Evolutionary conservation across 495 filamentous ascomycete species (phyloP).

Genomic region (Gamarada debralockiae): DNA sequence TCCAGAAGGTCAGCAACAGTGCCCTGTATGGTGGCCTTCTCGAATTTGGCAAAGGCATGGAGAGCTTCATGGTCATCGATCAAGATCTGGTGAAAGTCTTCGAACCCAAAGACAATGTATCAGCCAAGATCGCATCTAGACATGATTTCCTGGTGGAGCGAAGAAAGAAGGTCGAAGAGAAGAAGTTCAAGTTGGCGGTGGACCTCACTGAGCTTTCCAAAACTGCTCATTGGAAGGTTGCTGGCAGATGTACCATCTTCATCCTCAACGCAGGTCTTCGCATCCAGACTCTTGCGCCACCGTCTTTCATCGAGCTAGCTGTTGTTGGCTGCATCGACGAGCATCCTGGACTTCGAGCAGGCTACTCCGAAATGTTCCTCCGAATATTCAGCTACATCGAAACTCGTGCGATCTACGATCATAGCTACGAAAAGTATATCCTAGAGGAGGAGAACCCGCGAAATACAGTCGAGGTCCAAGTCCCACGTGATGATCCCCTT

Average conservation of each 20-base stretch:
- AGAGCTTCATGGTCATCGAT: conserved; percentile 84
- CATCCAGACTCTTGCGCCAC: conserved; percentile 80
- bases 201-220: conserved; percentile 76
- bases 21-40: conserved; percentile 78
- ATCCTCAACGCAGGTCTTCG: conserved; percentile 83
- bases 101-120: conserved; percentile 58
- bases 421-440: conserved; percentile 83
- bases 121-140: conserved; percentile 58
- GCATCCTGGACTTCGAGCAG: conserved; percentile 78
- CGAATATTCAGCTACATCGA: conserved; percentile 79
- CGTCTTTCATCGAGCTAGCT: conserved; percentile 80
- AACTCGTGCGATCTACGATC: conserved; percentile 77
- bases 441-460: conserved; percentile 68
- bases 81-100: conserved; percentile 67
- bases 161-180: conserved; percentile 69
- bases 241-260: conserved; percentile 80
- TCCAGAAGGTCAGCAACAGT: conserved; percentile 81
- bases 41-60: conserved; percentile 83
- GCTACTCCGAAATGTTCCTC: conserved; percentile 77
- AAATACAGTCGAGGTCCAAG: conserved; percentile 69
- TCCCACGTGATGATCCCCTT: conserved; percentile 63
- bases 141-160: conserved; percentile 68
- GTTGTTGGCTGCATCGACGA: conserved; percentile 80
- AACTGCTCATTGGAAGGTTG: conserved; percentile 92
- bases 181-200: conserved; percentile 74